Evolutionary conservation across 805 yeast genomes (phyloP).

Genomic region (Pichia cabralensis): DNA sequence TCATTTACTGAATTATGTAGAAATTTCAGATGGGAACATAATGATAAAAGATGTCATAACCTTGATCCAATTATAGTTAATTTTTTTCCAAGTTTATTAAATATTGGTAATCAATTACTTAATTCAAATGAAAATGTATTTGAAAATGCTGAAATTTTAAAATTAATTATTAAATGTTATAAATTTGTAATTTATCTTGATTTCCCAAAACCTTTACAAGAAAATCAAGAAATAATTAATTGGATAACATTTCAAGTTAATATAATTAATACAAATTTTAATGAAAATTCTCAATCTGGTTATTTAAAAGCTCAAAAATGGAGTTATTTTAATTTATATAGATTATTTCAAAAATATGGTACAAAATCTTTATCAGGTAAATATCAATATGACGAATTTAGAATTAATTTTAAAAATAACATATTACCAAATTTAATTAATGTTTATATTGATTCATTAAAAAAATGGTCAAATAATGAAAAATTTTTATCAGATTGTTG

Average conservation of each 20-base stretch:
- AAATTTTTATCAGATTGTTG: conserved; percentile 65
- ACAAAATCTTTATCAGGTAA: conserved; percentile 35
- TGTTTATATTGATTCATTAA: conserved; percentile 55
- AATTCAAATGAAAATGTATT: conserved; percentile 21
- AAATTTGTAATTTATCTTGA: conserved; percentile 77
- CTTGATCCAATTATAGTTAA: conserved; percentile 52
- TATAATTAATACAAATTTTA: conserved; percentile 51
- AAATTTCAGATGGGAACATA: conserved; percentile 67
- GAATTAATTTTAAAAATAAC: conserved; percentile 39
- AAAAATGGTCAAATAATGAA: conserved; percentile 56
- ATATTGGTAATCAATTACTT: conserved; percentile 50
- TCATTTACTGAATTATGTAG: conserved; percentile 70
- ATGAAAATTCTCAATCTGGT: conserved; percentile 42
- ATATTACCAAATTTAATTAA: conserved; percentile 67
- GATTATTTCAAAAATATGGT: conserved; percentile 66
- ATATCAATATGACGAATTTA: conserved; percentile 53
- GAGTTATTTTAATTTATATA: conserved; percentile 70
- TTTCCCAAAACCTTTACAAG: conserved; percentile 60
- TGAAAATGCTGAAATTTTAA: conserved; percentile 60
- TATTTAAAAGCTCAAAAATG: conserved; percentile 81
- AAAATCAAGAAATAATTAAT: conserved; percentile 36
- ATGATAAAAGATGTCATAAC: conserved; percentile 37
- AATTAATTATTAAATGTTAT: conserved; percentile 64
- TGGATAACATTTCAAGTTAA: conserved; percentile 77
- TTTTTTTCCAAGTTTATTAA: conserved; percentile 60